Percentiles rank a stretch among this genome's conserved stretches.
Conservation (phyloP, 2,329 filamentous ascomycete genomes). For the Bipolaris sorokiniana region DNA sequence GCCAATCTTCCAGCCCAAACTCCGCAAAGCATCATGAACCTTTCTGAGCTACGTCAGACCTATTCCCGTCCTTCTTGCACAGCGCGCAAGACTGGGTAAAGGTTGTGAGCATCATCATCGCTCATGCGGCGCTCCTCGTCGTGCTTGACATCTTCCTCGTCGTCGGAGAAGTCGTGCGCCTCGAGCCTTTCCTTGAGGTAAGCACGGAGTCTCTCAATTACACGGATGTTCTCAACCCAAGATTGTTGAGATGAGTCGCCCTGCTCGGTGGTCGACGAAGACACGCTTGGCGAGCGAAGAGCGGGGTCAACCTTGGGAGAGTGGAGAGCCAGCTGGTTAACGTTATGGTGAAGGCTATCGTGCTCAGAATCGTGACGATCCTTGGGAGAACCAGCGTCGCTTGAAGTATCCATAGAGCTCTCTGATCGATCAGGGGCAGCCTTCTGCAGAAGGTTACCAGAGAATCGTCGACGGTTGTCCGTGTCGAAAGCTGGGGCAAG, state of each 20-base stretch:
- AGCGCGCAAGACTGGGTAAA: constrained; percentile 51
- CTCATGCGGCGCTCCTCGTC: constrained; percentile 40
- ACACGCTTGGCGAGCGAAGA: constrained; percentile 48
- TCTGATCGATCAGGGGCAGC: constrained; percentile 45
- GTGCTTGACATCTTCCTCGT: constrained; percentile 41
- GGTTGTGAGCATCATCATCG: constrained; percentile 49
- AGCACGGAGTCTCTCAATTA: constrained; percentile 65
- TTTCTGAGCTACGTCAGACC: neutral
- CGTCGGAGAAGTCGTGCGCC: constrained; percentile 54
- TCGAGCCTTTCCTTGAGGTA: constrained; percentile 63
- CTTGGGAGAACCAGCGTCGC: constrained; percentile 42
- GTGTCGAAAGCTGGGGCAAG: constrained; percentile 69
- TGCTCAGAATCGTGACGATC: constrained; percentile 44
- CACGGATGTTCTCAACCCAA: constrained; percentile 70
- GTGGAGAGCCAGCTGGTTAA: constrained; percentile 48
- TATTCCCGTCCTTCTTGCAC: constrained; percentile 50
- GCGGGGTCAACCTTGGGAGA: constrained; percentile 51
- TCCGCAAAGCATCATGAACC: constrained; percentile 19
- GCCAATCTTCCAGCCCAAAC: constrained; percentile 18
- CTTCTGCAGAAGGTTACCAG: constrained; percentile 64
- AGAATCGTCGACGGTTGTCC: constrained; percentile 66
- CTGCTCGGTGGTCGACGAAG: constrained; percentile 46
- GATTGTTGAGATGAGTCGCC: constrained; percentile 53
- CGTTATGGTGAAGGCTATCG: constrained; percentile 46
- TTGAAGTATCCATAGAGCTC: constrained; percentile 51